Evolutionary conservation across 1,284 basidiomycete species (phyloP).

Genomic region (Cutaneotrichosporon sp.): DNA sequence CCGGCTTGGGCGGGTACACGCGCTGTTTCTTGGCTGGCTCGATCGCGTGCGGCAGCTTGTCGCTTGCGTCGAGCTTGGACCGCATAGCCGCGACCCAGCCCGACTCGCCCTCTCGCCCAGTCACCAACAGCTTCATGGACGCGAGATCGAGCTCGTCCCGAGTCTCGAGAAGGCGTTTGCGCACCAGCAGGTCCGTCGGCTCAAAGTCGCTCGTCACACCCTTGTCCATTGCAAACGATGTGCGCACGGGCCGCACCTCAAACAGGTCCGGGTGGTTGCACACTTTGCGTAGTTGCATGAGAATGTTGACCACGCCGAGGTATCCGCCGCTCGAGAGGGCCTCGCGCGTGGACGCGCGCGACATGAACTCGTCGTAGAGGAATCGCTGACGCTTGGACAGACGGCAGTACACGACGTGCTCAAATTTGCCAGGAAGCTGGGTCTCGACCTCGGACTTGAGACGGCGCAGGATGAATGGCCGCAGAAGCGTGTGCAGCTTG

Average conservation of each 20-base stretch:
- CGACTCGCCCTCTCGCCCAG: conserved; percentile 50
- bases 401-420: conserved; percentile 86
- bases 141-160: conserved; percentile 60
- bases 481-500: conserved; percentile 85
- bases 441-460: conserved; percentile 95
- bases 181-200: conserved; percentile 79
- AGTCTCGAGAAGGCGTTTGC: conserved; percentile 57
- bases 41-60: conserved; percentile 58
- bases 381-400: conserved; percentile 93
- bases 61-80: conserved; percentile 62
- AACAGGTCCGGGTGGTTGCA: conserved; percentile 96
- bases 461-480: conserved; percentile 89
- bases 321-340: conserved; percentile 81
- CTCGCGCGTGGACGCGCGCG: conserved; percentile 77
- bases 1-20: conserved; percentile 57
- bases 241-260: conserved; percentile 88
- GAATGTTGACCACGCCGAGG: conserved; percentile 79
- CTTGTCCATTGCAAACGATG: conserved; percentile 79
- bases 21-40: conserved; percentile 50
- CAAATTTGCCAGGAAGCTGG: conserved; percentile 89
- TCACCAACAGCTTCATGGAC: conserved; percentile 62
- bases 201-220: conserved; percentile 79
- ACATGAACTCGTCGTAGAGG: conserved; percentile 98
- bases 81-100: conserved; percentile 56
- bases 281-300: conserved; percentile 94